Percentiles rank a stretch among this genome's conserved stretches.
Evolutionary conservation across 2,329 filamentous ascomycete species (phyloP).

Genomic region (Phoma sp.): DNA sequence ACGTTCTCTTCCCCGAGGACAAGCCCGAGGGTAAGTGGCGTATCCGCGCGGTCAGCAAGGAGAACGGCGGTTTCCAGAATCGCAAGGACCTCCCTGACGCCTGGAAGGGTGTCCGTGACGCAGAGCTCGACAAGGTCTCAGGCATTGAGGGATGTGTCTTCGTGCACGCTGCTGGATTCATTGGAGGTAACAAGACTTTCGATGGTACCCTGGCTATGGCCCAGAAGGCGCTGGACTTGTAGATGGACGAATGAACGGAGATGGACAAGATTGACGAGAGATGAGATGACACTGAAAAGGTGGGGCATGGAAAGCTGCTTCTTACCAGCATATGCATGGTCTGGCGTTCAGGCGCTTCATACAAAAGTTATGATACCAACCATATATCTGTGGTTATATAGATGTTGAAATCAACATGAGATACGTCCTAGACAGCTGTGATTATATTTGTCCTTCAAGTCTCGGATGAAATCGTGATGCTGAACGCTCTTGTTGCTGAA

Average conservation of each 20-base stretch:
- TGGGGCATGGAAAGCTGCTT: conserved; percentile 25
- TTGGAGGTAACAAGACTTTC: conserved; percentile 91
- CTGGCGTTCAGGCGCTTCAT: conserved; percentile 38
- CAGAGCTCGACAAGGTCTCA: conserved; percentile 76
- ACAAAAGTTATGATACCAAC: conserved; percentile 38
- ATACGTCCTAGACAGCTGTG: neutral
- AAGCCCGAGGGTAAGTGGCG: conserved; percentile 84
- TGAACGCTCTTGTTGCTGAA: neutral
- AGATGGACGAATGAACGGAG: neutral
- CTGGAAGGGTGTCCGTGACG: conserved; percentile 91
- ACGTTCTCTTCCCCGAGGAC: conserved; percentile 90
- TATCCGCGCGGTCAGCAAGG: conserved; percentile 87
- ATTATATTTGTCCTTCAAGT: neutral
- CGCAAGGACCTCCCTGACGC: conserved; percentile 88
- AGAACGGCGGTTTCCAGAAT: conserved; percentile 87
- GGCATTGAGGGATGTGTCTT: conserved; percentile 82
- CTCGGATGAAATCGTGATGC: neutral
- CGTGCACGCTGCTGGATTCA: conserved; percentile 93
- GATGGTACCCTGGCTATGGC: conserved; percentile 90
- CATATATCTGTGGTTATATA: conserved; percentile 26
- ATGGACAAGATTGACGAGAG: neutral
- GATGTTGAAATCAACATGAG: neutral
- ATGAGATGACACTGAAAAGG: neutral
- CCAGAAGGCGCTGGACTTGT: conserved; percentile 68
- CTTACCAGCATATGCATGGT: conserved; percentile 36